Evolutionary conservation across 208 protist species (phyloP).

Genomic region (Acanthamoeba lenticulata): DNA sequence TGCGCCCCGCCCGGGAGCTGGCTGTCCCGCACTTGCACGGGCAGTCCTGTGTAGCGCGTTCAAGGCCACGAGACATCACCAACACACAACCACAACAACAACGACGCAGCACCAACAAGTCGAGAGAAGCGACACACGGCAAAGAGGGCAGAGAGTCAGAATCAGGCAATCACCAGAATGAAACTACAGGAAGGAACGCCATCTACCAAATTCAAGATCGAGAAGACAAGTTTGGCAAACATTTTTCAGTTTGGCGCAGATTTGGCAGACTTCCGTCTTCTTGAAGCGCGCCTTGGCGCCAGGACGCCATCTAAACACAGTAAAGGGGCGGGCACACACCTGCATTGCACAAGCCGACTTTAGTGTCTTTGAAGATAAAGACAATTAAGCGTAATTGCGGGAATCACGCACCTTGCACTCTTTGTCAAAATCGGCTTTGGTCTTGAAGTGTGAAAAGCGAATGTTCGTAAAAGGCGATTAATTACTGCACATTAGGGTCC

Average conservation of each 20-base stretch:
- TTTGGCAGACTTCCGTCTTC: conserved; percentile 90
- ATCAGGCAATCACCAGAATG: not conserved
- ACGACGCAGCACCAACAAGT: not conserved
- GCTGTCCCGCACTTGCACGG: conserved; percentile 89
- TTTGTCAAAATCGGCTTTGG: conserved; percentile 74
- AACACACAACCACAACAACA: not conserved
- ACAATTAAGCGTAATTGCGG: not conserved
- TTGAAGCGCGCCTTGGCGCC: conserved; percentile 81
- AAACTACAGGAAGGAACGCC: conserved; percentile 1
- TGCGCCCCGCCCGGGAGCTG: conserved; percentile 69
- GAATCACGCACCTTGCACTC: conserved; percentile 81
- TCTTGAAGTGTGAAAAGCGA: conserved; percentile 68
- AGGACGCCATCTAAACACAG: conserved; percentile 88
- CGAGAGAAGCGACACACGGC: not conserved
- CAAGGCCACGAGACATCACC: not conserved
- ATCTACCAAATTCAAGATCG: conserved; percentile 88
- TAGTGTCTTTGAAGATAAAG: too few relatives aligned
- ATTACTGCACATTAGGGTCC: not conserved
- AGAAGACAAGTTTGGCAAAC: conserved; percentile 91
- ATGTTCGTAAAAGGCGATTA: not conserved
- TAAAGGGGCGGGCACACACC: conserved; percentile 85
- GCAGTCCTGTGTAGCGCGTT: conserved; percentile 78
- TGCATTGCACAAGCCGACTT: not conserved
- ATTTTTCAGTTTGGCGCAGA: conserved; percentile 91
- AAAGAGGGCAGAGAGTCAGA: not conserved